Base-by-base conservation (phyloP, 176 grass and related monocot genomes). In the Oryza coarctata region DNA sequence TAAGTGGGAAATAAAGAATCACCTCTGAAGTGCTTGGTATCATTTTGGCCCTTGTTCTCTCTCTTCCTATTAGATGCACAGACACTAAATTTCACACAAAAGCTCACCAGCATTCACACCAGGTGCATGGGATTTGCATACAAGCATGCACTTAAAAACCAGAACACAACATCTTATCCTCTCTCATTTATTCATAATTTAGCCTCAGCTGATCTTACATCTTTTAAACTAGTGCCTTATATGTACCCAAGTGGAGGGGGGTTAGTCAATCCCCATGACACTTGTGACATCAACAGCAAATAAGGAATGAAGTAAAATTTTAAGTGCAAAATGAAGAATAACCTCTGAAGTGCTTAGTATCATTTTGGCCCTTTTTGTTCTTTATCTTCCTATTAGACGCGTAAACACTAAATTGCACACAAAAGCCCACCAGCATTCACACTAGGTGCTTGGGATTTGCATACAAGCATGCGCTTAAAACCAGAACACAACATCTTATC, bases 171-270 rank as follows among this genome's bases (percentile, higher is more conserved):
- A 72, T 13, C 27, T 34, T 34, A 41, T 55, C 31, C 8, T 36
- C 2, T 9, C n/a, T 28, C 11, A 13, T 68, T n/a, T 73, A 27
- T 64, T 14, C 44, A 78, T 73, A 73, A 43, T 55, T 58, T 62
- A 63, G 33, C 32, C 47, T 84, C 25, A 23, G 61, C 40, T 68
- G 8, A 74, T 77, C 71, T 82, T 78, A 35, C 62, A 28, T 69
- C 7, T 4, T 81, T 74, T 61, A 41, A n/a, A n/a, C n/a, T n/a
- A n/a, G n/a, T n/a, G n/a, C n/a, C n/a, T n/a, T n/a, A n/a, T n/a
- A n/a, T n/a, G n/a, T n/a, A n/a, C n/a, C n/a, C n/a, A n/a, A n/a
- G n/a, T n/a, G n/a, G n/a, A n/a, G n/a, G n/a, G n/a, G n/a, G n/a
- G n/a, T n/a, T n/a, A n/a, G n/a, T n/a, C n/a, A n/a, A n/a, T n/a